Conservation (phyloP, 108 stramenopile genomes). For the Phaeodactylum tricornutum region DNA sequence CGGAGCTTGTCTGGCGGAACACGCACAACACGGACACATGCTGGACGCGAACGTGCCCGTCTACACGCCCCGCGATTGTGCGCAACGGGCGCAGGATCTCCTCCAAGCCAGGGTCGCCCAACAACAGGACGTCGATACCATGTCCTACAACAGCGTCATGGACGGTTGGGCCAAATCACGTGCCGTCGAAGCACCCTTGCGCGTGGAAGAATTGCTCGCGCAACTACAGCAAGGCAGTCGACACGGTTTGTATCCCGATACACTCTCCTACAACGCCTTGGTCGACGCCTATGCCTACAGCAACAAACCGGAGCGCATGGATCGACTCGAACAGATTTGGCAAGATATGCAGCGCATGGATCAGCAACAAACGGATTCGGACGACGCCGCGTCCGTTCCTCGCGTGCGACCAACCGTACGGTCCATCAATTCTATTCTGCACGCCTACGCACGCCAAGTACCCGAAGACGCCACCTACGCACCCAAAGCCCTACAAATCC, state of each 20-base stretch:
- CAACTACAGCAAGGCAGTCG: constrained; percentile 13
- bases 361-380: constrained; percentile 6
- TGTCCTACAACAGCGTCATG: constrained; percentile 17
- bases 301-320: constrained; percentile 12
- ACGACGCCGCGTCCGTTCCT: constrained; percentile 1
- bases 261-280: constrained; percentile 41
- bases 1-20: constrained; percentile 12
- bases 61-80: constrained; percentile 27
- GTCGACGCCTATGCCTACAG: constrained; percentile 60
- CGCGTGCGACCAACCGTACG: constrained; percentile 16
- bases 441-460: constrained; percentile 10
- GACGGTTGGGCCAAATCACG: constrained; percentile 24
- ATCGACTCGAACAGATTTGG: constrained; percentile 15
- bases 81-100: constrained; percentile 15
- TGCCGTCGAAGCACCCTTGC: constrained; percentile 11
- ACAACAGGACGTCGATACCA: constrained; percentile 6
- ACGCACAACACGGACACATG: constrained; percentile 1
- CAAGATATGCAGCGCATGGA: too few species aligned
- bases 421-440: constrained; percentile 19
- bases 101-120: constrained; percentile 9
- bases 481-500: constrained; percentile 26
- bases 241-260: constrained; percentile 23
- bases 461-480: constrained; percentile 14
- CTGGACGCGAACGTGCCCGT: constrained; percentile 5
- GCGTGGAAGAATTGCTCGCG: constrained; percentile 16